These are phyloP conservation scores for Pilobolus umbonatus DNA, from an alignment of 192 early-diverging fungal genomes.

Conservation along the genomic window DNA sequence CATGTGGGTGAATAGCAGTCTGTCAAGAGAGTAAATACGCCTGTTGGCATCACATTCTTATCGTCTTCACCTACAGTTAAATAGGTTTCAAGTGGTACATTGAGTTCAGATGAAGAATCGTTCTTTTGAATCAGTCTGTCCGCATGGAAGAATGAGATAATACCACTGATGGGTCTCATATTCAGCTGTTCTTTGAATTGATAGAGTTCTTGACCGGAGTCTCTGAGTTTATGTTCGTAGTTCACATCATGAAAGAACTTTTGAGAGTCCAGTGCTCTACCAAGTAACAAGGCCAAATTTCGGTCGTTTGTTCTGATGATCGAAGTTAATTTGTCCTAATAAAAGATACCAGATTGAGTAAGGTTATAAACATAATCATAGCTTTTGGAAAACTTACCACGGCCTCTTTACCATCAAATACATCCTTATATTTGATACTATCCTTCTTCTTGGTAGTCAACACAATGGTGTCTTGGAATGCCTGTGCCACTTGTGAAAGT, in stretches of 20 bases:
- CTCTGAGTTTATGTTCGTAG: slow-evolving; percentile 79
- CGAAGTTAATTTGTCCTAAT: slow-evolving; percentile 67
- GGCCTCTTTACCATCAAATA: slow-evolving; percentile 84
- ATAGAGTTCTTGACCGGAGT: slow-evolving; percentile 76
- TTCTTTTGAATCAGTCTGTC: background rate
- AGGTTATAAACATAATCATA: too few relatives aligned
- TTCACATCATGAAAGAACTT: slow-evolving; percentile 91
- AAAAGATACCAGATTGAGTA: background rate
- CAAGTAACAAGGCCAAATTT: slow-evolving; percentile 81
- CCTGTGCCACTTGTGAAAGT: slow-evolving; percentile 63
- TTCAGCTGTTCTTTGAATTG: slow-evolving; percentile 55
- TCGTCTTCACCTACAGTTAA: slow-evolving; percentile 2
- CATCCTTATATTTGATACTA: slow-evolving; percentile 73
- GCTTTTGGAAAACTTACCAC: too few relatives aligned
- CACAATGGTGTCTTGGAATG: slow-evolving; percentile 55
- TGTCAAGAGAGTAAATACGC: slow-evolving; percentile 85
- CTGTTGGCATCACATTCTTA: slow-evolving; percentile 55
- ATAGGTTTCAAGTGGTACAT: background rate
- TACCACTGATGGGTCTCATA: slow-evolving; percentile 11
- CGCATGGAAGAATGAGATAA: too few relatives aligned
- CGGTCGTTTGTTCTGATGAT: slow-evolving; percentile 83
- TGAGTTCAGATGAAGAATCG: background rate
- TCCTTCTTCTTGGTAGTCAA: slow-evolving; percentile 67
- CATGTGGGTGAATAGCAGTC: slow-evolving; percentile 96
- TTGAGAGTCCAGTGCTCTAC: slow-evolving; percentile 86